Evolutionary conservation across 2,329 filamentous ascomycete species (phyloP).

Genomic region (Cladosporium sp.): DNA sequence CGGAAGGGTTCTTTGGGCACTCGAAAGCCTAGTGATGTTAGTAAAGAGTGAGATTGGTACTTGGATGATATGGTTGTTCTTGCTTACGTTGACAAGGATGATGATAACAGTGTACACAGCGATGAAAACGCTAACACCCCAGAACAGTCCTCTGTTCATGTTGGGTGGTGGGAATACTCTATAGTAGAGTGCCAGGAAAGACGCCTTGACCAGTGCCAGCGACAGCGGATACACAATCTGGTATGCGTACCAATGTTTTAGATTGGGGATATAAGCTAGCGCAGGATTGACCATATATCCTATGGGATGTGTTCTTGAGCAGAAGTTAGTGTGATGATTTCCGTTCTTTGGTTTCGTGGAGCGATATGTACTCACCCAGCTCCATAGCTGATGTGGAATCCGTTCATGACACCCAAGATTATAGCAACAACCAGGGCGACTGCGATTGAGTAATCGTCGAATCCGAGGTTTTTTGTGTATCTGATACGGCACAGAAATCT

Average conservation of each 20-base stretch:
- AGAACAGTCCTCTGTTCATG: conserved; percentile 3
- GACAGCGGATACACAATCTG: conserved; percentile 31
- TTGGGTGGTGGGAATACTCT: conserved; percentile 5
- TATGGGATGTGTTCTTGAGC: not conserved
- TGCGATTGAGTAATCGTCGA: conserved; percentile 10
- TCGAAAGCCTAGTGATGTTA: conserved; percentile 12
- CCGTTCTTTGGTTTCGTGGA: not conserved
- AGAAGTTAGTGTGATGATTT: not conserved
- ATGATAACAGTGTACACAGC: conserved; percentile 4
- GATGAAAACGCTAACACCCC: not conserved
- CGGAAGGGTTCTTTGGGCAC: conserved; percentile 6
- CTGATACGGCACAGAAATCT: not conserved
- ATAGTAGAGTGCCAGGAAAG: conserved; percentile 30
- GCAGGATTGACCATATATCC: not conserved
- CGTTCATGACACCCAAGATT: conserved; percentile 8
- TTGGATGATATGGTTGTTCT: not conserved
- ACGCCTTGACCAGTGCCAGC: conserved; percentile 29
- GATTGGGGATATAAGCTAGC: conserved; percentile 22
- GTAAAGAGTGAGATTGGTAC: not conserved
- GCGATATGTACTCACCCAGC: not conserved
- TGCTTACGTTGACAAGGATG: conserved; percentile 2
- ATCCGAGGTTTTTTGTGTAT: not conserved
- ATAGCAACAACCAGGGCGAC: not conserved
- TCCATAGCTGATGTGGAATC: conserved; percentile 14
- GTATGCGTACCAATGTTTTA: conserved; percentile 32